These are phyloP conservation scores for Immersiporthe knoxdaviesiana DNA, from an alignment of 2,329 filamentous ascomycete genomes.

Conservation along the genomic window DNA sequence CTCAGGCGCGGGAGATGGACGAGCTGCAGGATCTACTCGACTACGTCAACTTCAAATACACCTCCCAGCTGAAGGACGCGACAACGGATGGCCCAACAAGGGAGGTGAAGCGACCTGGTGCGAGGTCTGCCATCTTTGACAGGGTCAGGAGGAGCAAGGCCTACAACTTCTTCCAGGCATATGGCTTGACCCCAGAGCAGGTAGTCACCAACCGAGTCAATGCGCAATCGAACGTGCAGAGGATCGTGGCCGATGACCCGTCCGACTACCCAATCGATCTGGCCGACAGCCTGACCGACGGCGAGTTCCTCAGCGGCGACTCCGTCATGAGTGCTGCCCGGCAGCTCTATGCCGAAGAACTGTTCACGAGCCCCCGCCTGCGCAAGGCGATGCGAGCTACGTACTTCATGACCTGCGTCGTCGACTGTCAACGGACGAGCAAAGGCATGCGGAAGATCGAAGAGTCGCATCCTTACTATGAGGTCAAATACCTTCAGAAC, in stretches of 20 bases:
- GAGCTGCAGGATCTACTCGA: constrained; percentile 96
- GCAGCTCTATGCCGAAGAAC: constrained; percentile 87
- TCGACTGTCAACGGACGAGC: constrained; percentile 89
- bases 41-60: constrained; percentile 93
- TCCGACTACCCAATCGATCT: constrained; percentile 80
- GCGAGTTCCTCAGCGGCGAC: constrained; percentile 74
- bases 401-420: constrained; percentile 81
- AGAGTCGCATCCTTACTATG: constrained; percentile 93
- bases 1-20: constrained; percentile 81
- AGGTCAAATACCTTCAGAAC: constrained; percentile 94
- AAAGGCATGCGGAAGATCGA: constrained; percentile 94
- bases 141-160: constrained; percentile 79
- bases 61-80: constrained; percentile 79
- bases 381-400: constrained; percentile 81
- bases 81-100: constrained; percentile 65
- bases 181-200: constrained; percentile 86
- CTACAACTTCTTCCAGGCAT: constrained; percentile 82
- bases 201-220: constrained; percentile 85
- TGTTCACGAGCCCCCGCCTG: constrained; percentile 85
- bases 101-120: constrained; percentile 78
- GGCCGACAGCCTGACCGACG: constrained; percentile 75
- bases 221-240: constrained; percentile 61
- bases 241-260: constrained; percentile 84
- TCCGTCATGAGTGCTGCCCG: constrained; percentile 80
- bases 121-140: constrained; percentile 79